Base-by-base conservation (phyloP, 352 stramenopile genomes). In the Phytophthora cactorum region DNA sequence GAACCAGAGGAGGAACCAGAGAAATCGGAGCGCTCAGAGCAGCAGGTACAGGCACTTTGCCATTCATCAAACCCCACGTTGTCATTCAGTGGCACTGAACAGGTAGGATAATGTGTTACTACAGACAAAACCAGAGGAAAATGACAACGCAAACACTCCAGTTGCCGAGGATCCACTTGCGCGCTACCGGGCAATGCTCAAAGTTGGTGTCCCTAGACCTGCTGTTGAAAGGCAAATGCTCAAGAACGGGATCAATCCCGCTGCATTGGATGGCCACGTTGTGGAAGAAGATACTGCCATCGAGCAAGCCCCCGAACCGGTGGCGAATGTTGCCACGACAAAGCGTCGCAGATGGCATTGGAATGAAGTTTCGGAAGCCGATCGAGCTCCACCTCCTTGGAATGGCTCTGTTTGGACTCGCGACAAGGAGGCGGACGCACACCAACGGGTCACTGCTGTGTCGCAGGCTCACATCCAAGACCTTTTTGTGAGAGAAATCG, bases 321-420 rank as follows among this genome's bases (percentile, higher is more conserved):
- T 45, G 5, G 4, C 14, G 4, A 46, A 15, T 46, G 28, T 9
- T 29, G 12, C 29, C 44, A 63, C 28, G 11, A 70, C 57, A 14
- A 58, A 32, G 22, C 66, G 61, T 29, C 62, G 67, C 10, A 70
- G 29, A 63, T 75, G 66, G 70, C 57, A 78, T 29, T 78, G 53
- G 59, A 44, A 36, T 8, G 46, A 66, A 69, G 68, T 69, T 14
- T 12, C 65, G 6, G 41, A 54, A 47, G 39, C 50, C 3, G 44
- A 73, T 15, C 63, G 63, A 44, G 57, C 63, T n/a, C 22, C 45
- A 17, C 56, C 63, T 43, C 58, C 64, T 14, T 14, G 11, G 17
- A 46, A 53, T 15, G 63, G 52, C 34, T 75, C 68, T 3, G 31
- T 64, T 46, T 75, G 68, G 68, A 69, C 58, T 36, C 25, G 57